Evolutionary conservation across 805 yeast genomes (phyloP), one percentile per base, ranked within the genome.

Genomic region (Yamadazyma philogaea): DNA sequence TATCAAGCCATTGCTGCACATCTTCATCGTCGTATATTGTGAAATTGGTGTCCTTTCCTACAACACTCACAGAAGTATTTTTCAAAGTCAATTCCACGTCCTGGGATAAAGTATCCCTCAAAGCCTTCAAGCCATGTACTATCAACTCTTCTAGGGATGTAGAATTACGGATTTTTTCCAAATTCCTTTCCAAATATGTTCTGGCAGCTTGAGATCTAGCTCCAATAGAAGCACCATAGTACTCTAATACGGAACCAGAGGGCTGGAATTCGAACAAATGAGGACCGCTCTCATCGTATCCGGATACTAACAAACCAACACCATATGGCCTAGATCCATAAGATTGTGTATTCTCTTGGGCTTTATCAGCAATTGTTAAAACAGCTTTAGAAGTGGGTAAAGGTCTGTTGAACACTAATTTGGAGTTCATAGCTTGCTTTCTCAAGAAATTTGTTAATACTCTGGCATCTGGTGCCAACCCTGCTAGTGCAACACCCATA

Each of bases 201-300:
- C 95, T 81, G 12, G 96, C 97, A 39, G 98, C 98, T 68, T 93
- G 99, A 2, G 98, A 91, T 60, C 99, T 79, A 7, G 99, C 98
- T 36, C 99, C 99, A 57, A 93, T 88, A 28, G 99, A 96, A 10
- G 96, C 82, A 27, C 96, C 98, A 53, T 77, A 79, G 60, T 90
- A 86, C 64, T 93, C 98, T 55, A 89, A 72, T 17, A 85, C 93
- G 19, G 91, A 82, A 2, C 99, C 99, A 7, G 95, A 84, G 14
- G 99, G 99, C 61, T 87, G 91, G 67, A 93, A 93, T 70, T 93
- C 99, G 63, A 80, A 82, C 49, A 93, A 68, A 64, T 93, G 99
- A 7, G 98, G 85, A 11, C 99, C 99, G 22, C 88, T 78, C 60
- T 87, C 96, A 61, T 93, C 99, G 62, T 79, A 77, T 15, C 99